Conservation (phyloP, 352 stramenopile species). For the Phytopythium aichiense region DNA sequence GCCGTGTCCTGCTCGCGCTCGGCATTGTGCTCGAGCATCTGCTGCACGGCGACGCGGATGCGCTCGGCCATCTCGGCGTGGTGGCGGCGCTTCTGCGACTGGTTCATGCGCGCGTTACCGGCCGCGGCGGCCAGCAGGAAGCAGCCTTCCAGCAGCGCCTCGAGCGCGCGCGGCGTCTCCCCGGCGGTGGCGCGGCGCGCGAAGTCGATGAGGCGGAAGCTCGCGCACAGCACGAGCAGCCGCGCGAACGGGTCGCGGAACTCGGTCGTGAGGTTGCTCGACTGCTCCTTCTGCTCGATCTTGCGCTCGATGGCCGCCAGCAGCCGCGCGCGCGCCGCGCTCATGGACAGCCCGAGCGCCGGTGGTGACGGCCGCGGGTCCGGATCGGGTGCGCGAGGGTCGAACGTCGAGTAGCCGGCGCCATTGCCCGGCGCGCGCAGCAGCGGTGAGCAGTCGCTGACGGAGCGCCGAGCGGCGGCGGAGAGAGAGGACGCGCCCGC, state of each 20-base stretch:
- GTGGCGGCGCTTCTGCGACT: constrained; percentile 58
- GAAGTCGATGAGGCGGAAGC: constrained; percentile 58
- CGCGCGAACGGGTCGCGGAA: constrained; percentile 71
- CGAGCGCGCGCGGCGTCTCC: constrained; percentile 16
- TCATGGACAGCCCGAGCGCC: constrained; percentile 48
- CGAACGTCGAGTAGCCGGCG: constrained; percentile 23
- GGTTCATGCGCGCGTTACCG: constrained; percentile 64
- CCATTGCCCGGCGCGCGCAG: constrained; percentile 15
- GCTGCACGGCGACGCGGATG: constrained; percentile 58
- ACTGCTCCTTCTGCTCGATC: constrained; percentile 68
- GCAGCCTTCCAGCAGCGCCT: constrained; percentile 40
- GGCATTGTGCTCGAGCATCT: constrained; percentile 34
- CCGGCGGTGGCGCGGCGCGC: constrained; percentile 23
- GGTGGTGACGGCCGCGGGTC: constrained; percentile 3
- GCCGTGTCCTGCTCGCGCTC: background rate
- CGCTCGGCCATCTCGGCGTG: constrained; percentile 78
- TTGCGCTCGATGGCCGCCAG: constrained; percentile 66
- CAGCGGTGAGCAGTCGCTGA: constrained; percentile 15
- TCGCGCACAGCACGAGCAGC: constrained; percentile 59
- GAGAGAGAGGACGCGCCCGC: background rate
- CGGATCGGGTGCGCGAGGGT: background rate
- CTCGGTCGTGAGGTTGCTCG: constrained; percentile 55
- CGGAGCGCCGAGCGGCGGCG: background rate
- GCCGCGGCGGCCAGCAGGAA: constrained; percentile 58
- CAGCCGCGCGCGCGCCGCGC: constrained; percentile 41